phyloP scores from a whole-genome alignment of 2,329 filamentous ascomycete species.

The Aspergillus brunneoviolaceus region DNA sequence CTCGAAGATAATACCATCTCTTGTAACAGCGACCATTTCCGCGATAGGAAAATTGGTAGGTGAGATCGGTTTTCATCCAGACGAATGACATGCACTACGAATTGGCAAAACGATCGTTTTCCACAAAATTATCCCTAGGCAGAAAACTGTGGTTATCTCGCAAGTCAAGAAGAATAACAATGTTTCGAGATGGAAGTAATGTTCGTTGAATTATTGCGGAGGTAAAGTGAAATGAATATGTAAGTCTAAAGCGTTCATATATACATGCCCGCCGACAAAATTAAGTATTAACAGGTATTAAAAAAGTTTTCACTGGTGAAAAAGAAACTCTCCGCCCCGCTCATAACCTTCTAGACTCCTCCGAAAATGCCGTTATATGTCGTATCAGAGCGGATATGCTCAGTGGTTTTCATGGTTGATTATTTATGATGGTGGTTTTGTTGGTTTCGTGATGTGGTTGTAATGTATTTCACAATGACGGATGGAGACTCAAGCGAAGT shows the following conservation, averaged over 20 bases:
- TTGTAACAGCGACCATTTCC: too few relatives aligned
- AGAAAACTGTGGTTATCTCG: too few relatives aligned
- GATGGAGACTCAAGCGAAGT: not conserved
- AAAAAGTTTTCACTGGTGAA: not conserved
- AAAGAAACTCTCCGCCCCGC: not conserved
- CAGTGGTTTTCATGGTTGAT: not conserved
- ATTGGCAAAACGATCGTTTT: too few relatives aligned
- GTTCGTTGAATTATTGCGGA: not conserved
- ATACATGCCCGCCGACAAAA: not conserved
- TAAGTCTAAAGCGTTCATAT: not conserved
- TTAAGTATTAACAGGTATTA: not conserved
- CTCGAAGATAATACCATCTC: too few relatives aligned
- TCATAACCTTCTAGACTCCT: not conserved
- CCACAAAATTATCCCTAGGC: too few relatives aligned
- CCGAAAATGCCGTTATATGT: not conserved
- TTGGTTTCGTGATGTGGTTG: not conserved
- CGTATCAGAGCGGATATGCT: not conserved
- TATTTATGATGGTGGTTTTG: not conserved
- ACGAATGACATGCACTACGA: too few relatives aligned
- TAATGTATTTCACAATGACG: not conserved
- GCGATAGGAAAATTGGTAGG: too few relatives aligned
- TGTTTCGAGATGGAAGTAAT: not conserved
- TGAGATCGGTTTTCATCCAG: too few relatives aligned
- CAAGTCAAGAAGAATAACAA: not conserved
- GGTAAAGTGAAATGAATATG: not conserved